Base-by-base conservation (phyloP, 805 yeast species). In the Schwanniomyces yamadae region DNA sequence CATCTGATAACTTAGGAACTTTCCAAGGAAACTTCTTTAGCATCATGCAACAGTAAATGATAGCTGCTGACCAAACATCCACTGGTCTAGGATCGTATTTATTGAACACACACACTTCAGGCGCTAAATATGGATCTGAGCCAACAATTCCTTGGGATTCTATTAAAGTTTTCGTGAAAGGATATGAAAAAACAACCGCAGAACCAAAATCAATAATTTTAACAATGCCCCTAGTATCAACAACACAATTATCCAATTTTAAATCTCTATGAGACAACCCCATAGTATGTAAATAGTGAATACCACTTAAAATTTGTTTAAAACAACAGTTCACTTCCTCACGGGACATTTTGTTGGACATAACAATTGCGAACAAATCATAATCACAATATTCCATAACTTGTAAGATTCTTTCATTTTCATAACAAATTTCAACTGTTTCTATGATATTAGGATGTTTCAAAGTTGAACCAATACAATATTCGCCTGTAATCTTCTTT, bases 341-440 rank as follows among this genome's bases (percentile, higher is more conserved):
- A 51, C 93, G 71, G 5, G 84, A 71, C 90, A 85, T 83, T 49
- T 79, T 74, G 16, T 89, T 90, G 4, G 88, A 80, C 95, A 85
- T 85, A 11, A 85, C 95, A 28, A 85, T 88, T 0, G 89, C 88
- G 55, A 85, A 85, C 58, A 85, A 84, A 63, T 85, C 95, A 27
- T 79, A 74, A 6, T 95, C 87, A 50, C 95, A 86, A 58, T 82
- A 91, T 63, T 93, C 99, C 97, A 93, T 89, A 36, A 93, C 88
- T 60, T 91, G 95, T 35, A 65, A 82, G 82, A 45, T 84, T 73
- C 84, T 80, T 47, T 76, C 78, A 49, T 58, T 88, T 77, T 52
- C 83, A 44, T 77, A 78, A 35, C 86, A 80, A 66, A 63, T 86
- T 61, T 85, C 95, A 48, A 84, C 66, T 2, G 93, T 84, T 52